Evolutionary conservation across 1,139 yeast species (phyloP).

Genomic region (Nakaseomyces uthaithaninus): DNA sequence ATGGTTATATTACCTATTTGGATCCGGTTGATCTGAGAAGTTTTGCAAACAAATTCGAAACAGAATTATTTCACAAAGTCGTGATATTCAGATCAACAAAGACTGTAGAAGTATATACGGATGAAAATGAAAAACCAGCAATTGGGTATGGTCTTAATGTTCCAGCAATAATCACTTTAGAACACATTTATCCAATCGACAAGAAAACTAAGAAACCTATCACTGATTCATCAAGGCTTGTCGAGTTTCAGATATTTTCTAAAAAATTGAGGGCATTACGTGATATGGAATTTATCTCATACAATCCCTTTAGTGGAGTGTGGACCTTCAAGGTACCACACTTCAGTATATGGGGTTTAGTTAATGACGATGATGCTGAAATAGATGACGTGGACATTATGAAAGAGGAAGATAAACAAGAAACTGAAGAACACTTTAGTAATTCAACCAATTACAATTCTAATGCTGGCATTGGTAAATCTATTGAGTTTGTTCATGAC

Average conservation of each 20-base stretch:
- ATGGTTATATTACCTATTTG: slow-evolving; percentile 66
- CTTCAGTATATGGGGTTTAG: slow-evolving; percentile 88
- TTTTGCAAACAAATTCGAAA: slow-evolving; percentile 39
- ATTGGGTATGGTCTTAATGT: slow-evolving; percentile 71
- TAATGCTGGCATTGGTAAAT: slow-evolving; percentile 8
- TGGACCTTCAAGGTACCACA: slow-evolving; percentile 86
- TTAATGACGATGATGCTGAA: slow-evolving; percentile 57
- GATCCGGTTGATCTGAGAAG: slow-evolving; percentile 65
- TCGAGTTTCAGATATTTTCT: slow-evolving; percentile 42
- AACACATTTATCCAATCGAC: slow-evolving; percentile 49
- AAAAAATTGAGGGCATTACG: slow-evolving; percentile 42
- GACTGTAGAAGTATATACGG: slow-evolving; percentile 61
- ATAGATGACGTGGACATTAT: slow-evolving; percentile 38
- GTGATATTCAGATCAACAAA: slow-evolving; percentile 49
- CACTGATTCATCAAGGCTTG: slow-evolving; percentile 36
- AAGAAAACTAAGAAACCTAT: slow-evolving; percentile 33
- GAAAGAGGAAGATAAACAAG: slow-evolving; percentile 34
- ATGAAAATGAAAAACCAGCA: slow-evolving; percentile 46
- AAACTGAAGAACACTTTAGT: slow-evolving; percentile 11
- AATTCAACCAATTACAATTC: background rate
- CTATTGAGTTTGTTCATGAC: slow-evolving; percentile 26
- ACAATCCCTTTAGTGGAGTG: slow-evolving; percentile 64
- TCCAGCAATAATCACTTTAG: slow-evolving; percentile 76
- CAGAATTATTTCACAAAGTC: slow-evolving; percentile 46
- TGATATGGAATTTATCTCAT: slow-evolving; percentile 75